Base-by-base conservation (phyloP, 2,329 filamentous ascomycete genomes). In the Fusarium sp. region DNA sequence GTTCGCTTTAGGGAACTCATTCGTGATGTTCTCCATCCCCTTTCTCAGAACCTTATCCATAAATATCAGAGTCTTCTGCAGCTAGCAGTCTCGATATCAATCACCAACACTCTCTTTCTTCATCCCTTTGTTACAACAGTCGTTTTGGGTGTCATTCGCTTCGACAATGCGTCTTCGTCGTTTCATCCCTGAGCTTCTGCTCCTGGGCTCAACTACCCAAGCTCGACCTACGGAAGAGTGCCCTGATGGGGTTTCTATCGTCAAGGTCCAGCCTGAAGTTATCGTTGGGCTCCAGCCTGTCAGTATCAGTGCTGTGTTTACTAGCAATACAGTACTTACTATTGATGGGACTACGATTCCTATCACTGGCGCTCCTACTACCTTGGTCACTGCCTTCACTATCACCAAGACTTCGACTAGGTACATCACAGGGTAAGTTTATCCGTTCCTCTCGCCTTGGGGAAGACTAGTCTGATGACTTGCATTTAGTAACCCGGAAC, bases 11-110 rank as follows among this genome's bases (percentile, higher is more conserved):
- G 30, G 51, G 28, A 39, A 52, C 7, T 32, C 26, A 20, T 5
- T 32, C 10, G 20, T 39, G 45, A 41, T 44, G 7, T 39, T 28
- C 17, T 18, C 9, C 24, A 4, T 45, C 13, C 22, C 32, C 36
- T 7, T 20, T 9, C 2, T 41, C 14, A 28, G 26, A 24, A 13
- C 14, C 34, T 22, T 18, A 18, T 18, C 24, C 51, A 62, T 65
- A 65, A 65, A 65, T 65, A 65, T 51, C 26, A 50, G n/a, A 44
- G 20, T 32, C 28, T 62, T 51, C 56, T 65, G 47, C 47, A 34
- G 8, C 4, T 13, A 42, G n/a, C 24, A 38, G 4, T 18, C 15
- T 30, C 9, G 10, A n/a, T 32, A 45, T 44, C 15, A 14, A n/a
- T n/a, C 14, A 62, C 1, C 30, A 62, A 0, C 22, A 62, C 45